Conservation (phyloP, 352 stramenopile genomes). For the Lagenidium giganteum region DNA sequence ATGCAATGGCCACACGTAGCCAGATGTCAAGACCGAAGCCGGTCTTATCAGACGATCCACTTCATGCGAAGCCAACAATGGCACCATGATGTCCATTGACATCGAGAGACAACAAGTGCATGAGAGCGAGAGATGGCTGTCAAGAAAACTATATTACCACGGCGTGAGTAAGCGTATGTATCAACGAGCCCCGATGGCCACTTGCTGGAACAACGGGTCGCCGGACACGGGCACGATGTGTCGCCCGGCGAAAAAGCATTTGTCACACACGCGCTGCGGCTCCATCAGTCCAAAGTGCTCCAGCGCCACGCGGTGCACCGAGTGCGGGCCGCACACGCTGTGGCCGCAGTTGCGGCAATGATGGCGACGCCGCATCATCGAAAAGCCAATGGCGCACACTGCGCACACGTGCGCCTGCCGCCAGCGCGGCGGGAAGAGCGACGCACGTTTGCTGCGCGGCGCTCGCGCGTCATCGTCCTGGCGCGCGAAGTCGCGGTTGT, state of each 20-base stretch:
- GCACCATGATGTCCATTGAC: no score
- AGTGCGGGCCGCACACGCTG: slow-evolving; percentile 68
- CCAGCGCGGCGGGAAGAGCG: slow-evolving; percentile 66
- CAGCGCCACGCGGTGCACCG: slow-evolving; percentile 72
- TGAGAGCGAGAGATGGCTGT: no score
- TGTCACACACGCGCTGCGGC: slow-evolving; percentile 73
- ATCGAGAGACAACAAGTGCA: no score
- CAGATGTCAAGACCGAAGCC: no score
- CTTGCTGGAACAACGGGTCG: no score
- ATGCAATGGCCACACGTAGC: no score
- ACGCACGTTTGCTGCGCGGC: slow-evolving; percentile 17
- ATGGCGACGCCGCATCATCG: slow-evolving; percentile 69
- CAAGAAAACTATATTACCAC: no score
- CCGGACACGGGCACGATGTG: slow-evolving; percentile 55
- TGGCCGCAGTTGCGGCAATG: slow-evolving; percentile 81
- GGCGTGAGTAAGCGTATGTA: no score
- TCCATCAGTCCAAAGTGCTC: slow-evolving; percentile 68
- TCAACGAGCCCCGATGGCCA: no score
- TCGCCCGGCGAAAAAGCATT: slow-evolving; percentile 68
- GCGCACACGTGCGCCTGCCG: slow-evolving; percentile 70
- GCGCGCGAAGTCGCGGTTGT: no score
- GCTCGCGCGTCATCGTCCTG: background rate
- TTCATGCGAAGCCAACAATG: no score
- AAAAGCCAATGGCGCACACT: slow-evolving; percentile 57
- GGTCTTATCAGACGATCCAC: no score